Evolutionary conservation across 1,284 basidiomycete species (phyloP).

Genomic region (Testicularia cyperi): DNA sequence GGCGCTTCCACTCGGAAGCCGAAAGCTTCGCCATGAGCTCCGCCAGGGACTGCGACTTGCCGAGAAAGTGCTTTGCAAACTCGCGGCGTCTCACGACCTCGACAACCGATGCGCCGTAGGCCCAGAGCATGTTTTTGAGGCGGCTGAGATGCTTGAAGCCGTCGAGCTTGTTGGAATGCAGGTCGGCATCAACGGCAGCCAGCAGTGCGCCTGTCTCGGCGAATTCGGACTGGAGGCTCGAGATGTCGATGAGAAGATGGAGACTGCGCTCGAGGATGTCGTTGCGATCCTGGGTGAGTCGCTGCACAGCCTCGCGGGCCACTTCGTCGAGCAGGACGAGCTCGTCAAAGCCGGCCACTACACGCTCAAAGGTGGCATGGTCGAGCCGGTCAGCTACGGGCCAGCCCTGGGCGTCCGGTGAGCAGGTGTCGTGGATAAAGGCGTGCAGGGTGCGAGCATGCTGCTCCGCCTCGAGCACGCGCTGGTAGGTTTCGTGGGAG

Average conservation of each 20-base stretch:
- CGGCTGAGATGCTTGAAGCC: slow-evolving; percentile 87
- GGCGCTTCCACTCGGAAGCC: slow-evolving; percentile 42
- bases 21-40: slow-evolving; percentile 57
- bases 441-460: slow-evolving; percentile 22
- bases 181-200: slow-evolving; percentile 44
- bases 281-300: slow-evolving; percentile 53
- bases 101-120: slow-evolving; percentile 86
- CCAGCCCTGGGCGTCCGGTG: slow-evolving; percentile 49
- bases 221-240: slow-evolving; percentile 57
- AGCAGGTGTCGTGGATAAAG: slow-evolving; percentile 37
- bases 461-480: slow-evolving; percentile 27
- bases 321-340: slow-evolving; percentile 46
- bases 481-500: slow-evolving; percentile 42
- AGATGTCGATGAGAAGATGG: slow-evolving; percentile 54
- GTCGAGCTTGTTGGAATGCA: slow-evolving; percentile 61
- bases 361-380: slow-evolving; percentile 18
- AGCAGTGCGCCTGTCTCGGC: slow-evolving; percentile 45
- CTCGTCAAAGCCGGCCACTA: slow-evolving; percentile 38
- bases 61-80: slow-evolving; percentile 64
- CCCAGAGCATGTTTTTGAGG: slow-evolving; percentile 84
- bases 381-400: slow-evolving; percentile 47
- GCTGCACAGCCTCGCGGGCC: slow-evolving; percentile 37
- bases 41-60: slow-evolving; percentile 48
- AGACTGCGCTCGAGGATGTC: slow-evolving; percentile 52
- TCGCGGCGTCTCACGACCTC: slow-evolving; percentile 87